Conservation (phyloP, 768 basidiomycete species). For the Hygrophorus pudorinus region DNA sequence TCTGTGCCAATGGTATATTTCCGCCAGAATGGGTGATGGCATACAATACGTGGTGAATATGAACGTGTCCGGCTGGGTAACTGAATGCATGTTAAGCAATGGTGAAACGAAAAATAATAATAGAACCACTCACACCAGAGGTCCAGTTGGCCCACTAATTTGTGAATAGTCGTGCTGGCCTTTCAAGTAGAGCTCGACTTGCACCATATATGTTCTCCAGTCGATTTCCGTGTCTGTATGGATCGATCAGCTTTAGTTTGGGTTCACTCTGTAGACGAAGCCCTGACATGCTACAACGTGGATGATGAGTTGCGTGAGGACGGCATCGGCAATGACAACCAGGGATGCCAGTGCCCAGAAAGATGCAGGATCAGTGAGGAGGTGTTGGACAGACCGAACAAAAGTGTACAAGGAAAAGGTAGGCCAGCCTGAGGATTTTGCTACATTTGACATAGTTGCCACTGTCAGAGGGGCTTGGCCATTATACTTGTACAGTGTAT, state of each 20-base stretch:
- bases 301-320: slow-evolving; percentile 75
- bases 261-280: slow-evolving; percentile 3
- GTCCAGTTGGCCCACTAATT: slow-evolving; percentile 87
- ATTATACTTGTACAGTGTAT: too few species aligned
- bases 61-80: slow-evolving; percentile 91
- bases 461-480: neutral
- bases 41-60: slow-evolving; percentile 68
- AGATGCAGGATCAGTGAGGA: slow-evolving; percentile 45
- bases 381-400: slow-evolving; percentile 15
- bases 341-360: slow-evolving; percentile 62
- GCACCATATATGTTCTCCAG: slow-evolving; percentile 93
- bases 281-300: slow-evolving; percentile 73
- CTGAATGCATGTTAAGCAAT: slow-evolving; percentile 28
- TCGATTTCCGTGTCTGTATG: slow-evolving; percentile 93
- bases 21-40: slow-evolving; percentile 49
- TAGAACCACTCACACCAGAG: slow-evolving; percentile 60
- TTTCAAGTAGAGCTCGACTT: slow-evolving; percentile 64
- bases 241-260: slow-evolving; percentile 10
- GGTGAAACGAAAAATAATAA: neutral
- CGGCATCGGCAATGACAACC: slow-evolving; percentile 62
- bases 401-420: slow-evolving; percentile 8
- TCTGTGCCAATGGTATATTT: slow-evolving; percentile 58
- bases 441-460: slow-evolving; percentile 1
- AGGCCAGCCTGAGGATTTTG: neutral
- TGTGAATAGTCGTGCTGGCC: slow-evolving; percentile 77